phyloP scores from a whole-genome alignment of 2,329 filamentous ascomycete genomes.

The Aspergillus uvarum region DNA sequence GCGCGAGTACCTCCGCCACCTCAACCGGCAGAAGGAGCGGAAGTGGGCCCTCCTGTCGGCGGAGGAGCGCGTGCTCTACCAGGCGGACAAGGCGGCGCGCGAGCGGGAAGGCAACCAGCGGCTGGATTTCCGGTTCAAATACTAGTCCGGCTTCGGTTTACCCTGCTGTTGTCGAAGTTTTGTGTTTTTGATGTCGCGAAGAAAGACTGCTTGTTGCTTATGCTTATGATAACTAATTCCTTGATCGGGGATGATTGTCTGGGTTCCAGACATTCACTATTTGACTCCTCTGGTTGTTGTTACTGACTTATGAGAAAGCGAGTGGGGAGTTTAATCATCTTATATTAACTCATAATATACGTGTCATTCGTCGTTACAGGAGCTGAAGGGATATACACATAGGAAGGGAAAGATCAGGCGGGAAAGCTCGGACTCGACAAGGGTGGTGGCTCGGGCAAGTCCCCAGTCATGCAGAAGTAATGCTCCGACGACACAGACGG shows the following conservation, averaged over 20 bases:
- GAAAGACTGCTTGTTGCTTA: no score
- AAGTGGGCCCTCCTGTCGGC: constrained; percentile 49
- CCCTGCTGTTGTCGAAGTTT: not conserved
- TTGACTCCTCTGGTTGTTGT: no score
- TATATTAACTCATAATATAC: not conserved
- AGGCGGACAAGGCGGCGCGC: constrained; percentile 45
- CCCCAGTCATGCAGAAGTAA: not conserved
- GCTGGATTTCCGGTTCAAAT: constrained; percentile 54
- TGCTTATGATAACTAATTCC: no score
- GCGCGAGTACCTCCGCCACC: constrained; percentile 44
- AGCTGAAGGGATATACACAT: not conserved
- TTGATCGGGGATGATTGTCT: no score
- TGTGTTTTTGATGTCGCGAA: no score
- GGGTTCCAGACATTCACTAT: no score
- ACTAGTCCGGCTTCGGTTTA: constrained; percentile 26
- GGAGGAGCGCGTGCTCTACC: constrained; percentile 49
- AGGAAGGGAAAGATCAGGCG: not conserved
- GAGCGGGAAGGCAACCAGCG: constrained; percentile 53
- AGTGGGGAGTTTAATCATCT: not conserved
- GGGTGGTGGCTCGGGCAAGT: not conserved
- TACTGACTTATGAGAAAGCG: not conserved
- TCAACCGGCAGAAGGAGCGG: constrained; percentile 53
- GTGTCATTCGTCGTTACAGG: not conserved
- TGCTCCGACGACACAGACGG: not conserved
- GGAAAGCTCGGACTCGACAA: constrained; percentile 1